Evolutionary conservation across 2,329 filamentous ascomycete species (phyloP).

Genomic region (Colletotrichum euphorbiae): DNA sequence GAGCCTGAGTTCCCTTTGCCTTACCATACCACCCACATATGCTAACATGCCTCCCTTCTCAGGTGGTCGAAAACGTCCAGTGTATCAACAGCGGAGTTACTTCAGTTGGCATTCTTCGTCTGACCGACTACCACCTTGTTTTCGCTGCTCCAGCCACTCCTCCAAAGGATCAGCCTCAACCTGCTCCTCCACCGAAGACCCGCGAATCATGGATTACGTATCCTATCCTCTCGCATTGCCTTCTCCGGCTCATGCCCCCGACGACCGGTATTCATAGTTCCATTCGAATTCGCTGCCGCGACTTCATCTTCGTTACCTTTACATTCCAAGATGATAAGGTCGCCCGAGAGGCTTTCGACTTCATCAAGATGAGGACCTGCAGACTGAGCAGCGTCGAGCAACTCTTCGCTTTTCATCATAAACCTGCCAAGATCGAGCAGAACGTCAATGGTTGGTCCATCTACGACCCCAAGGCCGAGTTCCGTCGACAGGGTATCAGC

Average conservation of each 20-base stretch:
- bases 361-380: constrained; percentile 83
- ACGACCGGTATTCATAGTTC: constrained; percentile 79
- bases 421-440: constrained; percentile 78
- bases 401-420: constrained; percentile 90
- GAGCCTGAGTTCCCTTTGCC: background rate
- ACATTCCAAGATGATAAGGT: constrained; percentile 81
- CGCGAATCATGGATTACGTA: constrained; percentile 93
- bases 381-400: constrained; percentile 86
- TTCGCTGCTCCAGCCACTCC: constrained; percentile 59
- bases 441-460: constrained; percentile 83
- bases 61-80: constrained; percentile 69
- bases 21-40: background rate
- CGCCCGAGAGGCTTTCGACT: constrained; percentile 89
- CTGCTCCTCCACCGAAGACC: constrained; percentile 46
- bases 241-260: constrained; percentile 78
- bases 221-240: constrained; percentile 87
- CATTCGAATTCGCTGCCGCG: constrained; percentile 88
- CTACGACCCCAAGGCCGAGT: constrained; percentile 89
- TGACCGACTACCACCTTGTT: constrained; percentile 72
- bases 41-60: constrained; percentile 40
- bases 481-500: constrained; percentile 86
- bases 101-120: constrained; percentile 67
- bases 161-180: constrained; percentile 41
- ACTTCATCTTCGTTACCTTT: constrained; percentile 94
- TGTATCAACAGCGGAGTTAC: constrained; percentile 70